Conservation (phyloP, 83 land plant genomes). For the Diphasiastrum complanatum region DNA sequence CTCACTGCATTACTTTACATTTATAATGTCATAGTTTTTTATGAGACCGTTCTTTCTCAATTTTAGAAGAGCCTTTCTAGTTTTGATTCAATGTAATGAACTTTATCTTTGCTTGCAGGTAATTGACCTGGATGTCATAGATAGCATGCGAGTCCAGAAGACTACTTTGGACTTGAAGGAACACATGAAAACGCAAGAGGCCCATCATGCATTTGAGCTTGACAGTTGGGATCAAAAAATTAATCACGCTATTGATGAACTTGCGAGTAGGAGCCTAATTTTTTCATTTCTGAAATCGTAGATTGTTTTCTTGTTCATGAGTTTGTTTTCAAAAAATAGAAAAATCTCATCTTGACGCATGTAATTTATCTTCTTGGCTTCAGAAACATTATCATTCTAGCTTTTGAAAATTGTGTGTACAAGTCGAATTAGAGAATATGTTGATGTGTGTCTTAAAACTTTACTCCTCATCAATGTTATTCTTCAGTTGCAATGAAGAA, state of each 20-base stretch:
- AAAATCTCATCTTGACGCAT: too few relatives aligned
- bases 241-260: conserved; percentile 24
- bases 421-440: too few relatives aligned
- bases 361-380: too few relatives aligned
- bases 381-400: too few relatives aligned
- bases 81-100: background rate
- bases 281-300: background rate
- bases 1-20: too few relatives aligned
- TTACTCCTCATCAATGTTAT: background rate
- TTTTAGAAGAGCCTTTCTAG: background rate
- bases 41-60: too few relatives aligned
- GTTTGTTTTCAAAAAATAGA: too few relatives aligned
- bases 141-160: conserved; percentile 29
- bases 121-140: conserved; percentile 29
- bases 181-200: conserved; percentile 23
- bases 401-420: background rate
- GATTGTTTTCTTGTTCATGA: background rate
- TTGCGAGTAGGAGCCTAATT: conserved; percentile 33
- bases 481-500: conserved; percentile 29
- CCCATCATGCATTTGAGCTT: conserved; percentile 20
- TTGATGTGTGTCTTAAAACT: too few relatives aligned
- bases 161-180: conserved; percentile 22
- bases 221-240: conserved; percentile 17
- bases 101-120: conserved; percentile 11
- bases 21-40: too few relatives aligned